Base-by-base conservation (phyloP, 2,329 filamentous ascomycete species). In the Pestalotiopsis sp. region DNA sequence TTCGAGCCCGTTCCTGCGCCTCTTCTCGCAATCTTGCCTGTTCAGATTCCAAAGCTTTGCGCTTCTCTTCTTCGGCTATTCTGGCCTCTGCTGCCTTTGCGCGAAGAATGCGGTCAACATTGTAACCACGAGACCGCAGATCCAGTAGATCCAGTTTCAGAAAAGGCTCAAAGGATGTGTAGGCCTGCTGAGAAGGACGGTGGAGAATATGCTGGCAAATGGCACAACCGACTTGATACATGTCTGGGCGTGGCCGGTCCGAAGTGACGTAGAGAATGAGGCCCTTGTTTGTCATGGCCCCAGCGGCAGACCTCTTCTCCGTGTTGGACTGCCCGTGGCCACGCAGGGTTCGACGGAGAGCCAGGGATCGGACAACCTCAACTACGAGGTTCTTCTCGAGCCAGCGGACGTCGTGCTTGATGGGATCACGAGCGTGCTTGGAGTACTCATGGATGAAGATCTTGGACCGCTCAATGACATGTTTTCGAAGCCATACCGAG, bases 171-270 rank as follows among this genome's bases (percentile, higher is more conserved):
- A 99, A 90, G 66, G 96, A 95, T 68, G 98, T 87, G 67, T 93
- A 94, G 2, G 95, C 94, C 76, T 97, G 93, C 75, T 97, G 93
- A 72, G 93, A 95, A 7, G 95, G 94, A 25, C 94, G 89, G 66
- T 89, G 89, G 62, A 99, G 85, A 49, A 99, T 85, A 66, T 97
- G 83, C 75, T 92, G 90, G 71, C 95, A 94, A 61, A 99, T 86
- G 31, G 93, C 93, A 74, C 95, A 92, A 68, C 94, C 96, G 72
- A 99, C 91, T 81, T 99, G 94, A 78, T 97, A 98, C 77, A 97
- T 89, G 77, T 98, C 94, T 38, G 90, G 92, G 69, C 88, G 88
- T 1, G 85, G 80, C 38, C 73, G 72, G 58, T 85, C 87, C 11
- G 90, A 88, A 3, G 92, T 91, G 49, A 98, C 90, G 76, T 92